These are phyloP conservation scores for Botrytis squamosa DNA, from an alignment of 2,329 filamentous ascomycete species.

Conservation along the genomic window DNA sequence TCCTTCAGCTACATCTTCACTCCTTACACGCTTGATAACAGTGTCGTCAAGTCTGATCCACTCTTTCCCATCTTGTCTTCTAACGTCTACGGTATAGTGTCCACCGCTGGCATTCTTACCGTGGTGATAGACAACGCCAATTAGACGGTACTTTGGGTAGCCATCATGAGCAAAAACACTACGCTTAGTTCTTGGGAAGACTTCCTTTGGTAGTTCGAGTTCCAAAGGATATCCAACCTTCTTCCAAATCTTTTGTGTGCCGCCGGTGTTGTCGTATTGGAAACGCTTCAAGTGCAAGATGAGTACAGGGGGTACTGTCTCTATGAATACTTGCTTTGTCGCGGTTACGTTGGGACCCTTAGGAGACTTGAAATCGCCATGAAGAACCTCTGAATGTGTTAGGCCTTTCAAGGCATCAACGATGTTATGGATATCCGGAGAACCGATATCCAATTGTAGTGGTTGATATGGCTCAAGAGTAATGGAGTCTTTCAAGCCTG, in stretches of 20 bases:
- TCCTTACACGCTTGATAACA: slow-evolving; percentile 76
- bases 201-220: slow-evolving; percentile 87
- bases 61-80: slow-evolving; percentile 88
- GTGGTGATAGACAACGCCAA: slow-evolving; percentile 92
- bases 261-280: slow-evolving; percentile 84
- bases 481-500: slow-evolving; percentile 84
- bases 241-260: slow-evolving; percentile 98
- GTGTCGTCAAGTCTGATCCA: slow-evolving; percentile 98
- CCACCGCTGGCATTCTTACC: slow-evolving; percentile 94
- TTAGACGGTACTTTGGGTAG: slow-evolving; percentile 80
- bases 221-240: slow-evolving; percentile 94
- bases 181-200: slow-evolving; percentile 74
- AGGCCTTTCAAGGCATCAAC: slow-evolving; percentile 84
- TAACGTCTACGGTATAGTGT: slow-evolving; percentile 96
- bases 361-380: slow-evolving; percentile 78
- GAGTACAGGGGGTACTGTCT: slow-evolving; percentile 83
- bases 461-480: slow-evolving; percentile 93
- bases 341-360: slow-evolving; percentile 74
- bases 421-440: slow-evolving; percentile 83
- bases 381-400: slow-evolving; percentile 79
- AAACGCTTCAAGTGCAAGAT: slow-evolving; percentile 97
- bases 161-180: slow-evolving; percentile 63
- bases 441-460: slow-evolving; percentile 89
- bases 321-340: slow-evolving; percentile 93
- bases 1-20: slow-evolving; percentile 84